Evolutionary conservation across 768 basidiomycete species (phyloP), one percentile per base, ranked within the genome.

Genomic region (Amanita fuliginea): DNA sequence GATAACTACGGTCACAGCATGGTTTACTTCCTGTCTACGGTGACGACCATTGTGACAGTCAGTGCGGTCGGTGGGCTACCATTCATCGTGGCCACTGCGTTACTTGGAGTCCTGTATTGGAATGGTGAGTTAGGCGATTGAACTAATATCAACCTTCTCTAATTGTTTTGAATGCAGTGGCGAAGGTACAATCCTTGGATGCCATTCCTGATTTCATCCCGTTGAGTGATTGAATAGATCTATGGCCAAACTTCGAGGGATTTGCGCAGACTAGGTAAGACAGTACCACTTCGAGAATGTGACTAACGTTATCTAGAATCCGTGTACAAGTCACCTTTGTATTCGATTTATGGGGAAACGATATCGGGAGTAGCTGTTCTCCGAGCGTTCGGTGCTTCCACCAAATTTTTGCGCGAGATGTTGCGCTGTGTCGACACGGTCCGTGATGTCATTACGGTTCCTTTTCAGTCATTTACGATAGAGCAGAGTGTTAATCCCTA

Each of bases 201-300:
- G 13, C 13, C 24, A 28, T 22, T 22, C n/a, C 10, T 46, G 4
- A 48, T n/a, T 26, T 21, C 37, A 26, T 4, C 44, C 28, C 22
- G 45, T 14, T 44, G 28, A 39, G 26, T 24, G 8, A 22, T 10
- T 18, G 22, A 24, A 14, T 21, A 55, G 62, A 56, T 77, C 18
- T 90, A 87, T 53, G 83, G 86, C 34, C 92, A 92, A 64, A 88
- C 89, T 0, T 87, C 88, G 11, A 74, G 93, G 49, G 88, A 90
- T 61, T 82, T 90, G 83, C 76, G 87, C 53, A 74, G 87, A 47
- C 66, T 86, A 53, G 85, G 85, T 81, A 63, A 35, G 72, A 59
- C 7, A 51, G 41, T 6, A 13, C 6, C 13, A 9, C 6, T 47
- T 32, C 39, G 9, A 47, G n/a, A 3, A 11, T 22, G 43, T 45